Conservation (phyloP, 352 stramenopile species). For the Globisporangium paroecandrum region DNA sequence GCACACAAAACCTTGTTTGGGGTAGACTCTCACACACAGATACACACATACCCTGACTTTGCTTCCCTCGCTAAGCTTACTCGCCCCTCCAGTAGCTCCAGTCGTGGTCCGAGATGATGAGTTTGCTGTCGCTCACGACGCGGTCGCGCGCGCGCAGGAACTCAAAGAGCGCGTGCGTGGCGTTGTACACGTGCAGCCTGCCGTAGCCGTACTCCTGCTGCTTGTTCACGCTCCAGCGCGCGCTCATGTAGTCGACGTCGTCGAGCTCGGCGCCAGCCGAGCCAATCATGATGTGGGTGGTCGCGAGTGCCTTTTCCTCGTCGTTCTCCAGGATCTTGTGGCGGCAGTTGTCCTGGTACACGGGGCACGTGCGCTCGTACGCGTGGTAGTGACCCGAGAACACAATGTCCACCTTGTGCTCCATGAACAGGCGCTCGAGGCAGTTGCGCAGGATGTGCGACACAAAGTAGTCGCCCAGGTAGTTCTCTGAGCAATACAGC, state of each 20-base stretch:
- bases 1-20: not conserved
- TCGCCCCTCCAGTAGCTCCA: constrained; percentile 23
- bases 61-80: not conserved
- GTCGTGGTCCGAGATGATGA: constrained; percentile 35
- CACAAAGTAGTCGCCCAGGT: constrained; percentile 12
- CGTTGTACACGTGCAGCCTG: constrained; percentile 37
- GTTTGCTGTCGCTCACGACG: constrained; percentile 28
- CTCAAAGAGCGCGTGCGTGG: constrained; percentile 35
- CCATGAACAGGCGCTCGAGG: constrained; percentile 19
- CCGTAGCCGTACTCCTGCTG: constrained; percentile 39
- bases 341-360: constrained; percentile 23
- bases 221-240: constrained; percentile 23
- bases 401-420: constrained; percentile 26
- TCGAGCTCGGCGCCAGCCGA: constrained; percentile 40
- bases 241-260: constrained; percentile 23
- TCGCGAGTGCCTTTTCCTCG: constrained; percentile 18
- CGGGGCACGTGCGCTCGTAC: constrained; percentile 31
- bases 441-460: constrained; percentile 19
- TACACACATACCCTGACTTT: not conserved
- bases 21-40: not conserved
- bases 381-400: constrained; percentile 30
- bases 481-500: constrained; percentile 29
- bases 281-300: constrained; percentile 43
- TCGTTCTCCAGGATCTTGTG: constrained; percentile 9
- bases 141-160: constrained; percentile 31